These are phyloP conservation scores for Ploettnerulaceae sp. DNA, from an alignment of 2,329 filamentous ascomycete species.

Conservation along the genomic window DNA sequence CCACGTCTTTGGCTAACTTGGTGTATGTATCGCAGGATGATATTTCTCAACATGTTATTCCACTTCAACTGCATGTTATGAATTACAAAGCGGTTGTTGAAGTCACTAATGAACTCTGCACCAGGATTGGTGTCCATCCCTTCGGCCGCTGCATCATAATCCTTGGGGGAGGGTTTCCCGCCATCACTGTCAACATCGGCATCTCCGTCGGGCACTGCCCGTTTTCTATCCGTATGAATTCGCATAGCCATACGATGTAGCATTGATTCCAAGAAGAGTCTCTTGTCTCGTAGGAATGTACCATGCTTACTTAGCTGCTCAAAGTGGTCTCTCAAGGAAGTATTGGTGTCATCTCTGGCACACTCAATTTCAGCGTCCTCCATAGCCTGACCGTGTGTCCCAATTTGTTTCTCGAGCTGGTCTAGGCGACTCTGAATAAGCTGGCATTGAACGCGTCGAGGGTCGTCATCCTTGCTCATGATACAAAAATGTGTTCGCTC, in stretches of 20 bases:
- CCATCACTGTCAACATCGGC: slow-evolving; percentile 38
- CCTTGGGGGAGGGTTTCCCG: slow-evolving; percentile 25
- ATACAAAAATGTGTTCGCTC: slow-evolving; percentile 93
- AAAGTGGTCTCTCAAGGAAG: slow-evolving; percentile 51
- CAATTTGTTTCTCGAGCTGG: slow-evolving; percentile 73
- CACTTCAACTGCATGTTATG: slow-evolving; percentile 98
- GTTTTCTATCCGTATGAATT: slow-evolving; percentile 27
- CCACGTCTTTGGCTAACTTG: slow-evolving; percentile 94
- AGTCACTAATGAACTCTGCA: slow-evolving; percentile 85
- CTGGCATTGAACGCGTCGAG: slow-evolving; percentile 79
- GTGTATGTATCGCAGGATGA: slow-evolving; percentile 94
- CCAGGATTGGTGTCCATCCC: slow-evolving; percentile 64
- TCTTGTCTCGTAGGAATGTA: slow-evolving; percentile 52
- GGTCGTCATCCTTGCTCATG: slow-evolving; percentile 88
- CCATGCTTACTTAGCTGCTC: slow-evolving; percentile 56
- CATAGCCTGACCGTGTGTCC: slow-evolving; percentile 65
- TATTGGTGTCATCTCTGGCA: slow-evolving; percentile 48
- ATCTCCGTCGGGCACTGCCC: slow-evolving; percentile 28
- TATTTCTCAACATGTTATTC: slow-evolving; percentile 95
- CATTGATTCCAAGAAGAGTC: slow-evolving; percentile 54
- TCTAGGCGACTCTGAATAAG: slow-evolving; percentile 77
- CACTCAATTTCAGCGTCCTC: slow-evolving; percentile 70
- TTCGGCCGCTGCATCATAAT: slow-evolving; percentile 41
- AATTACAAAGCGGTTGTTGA: slow-evolving; percentile 96
- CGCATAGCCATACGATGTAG: slow-evolving; percentile 32